A percentile compares a stretch with the other conserved stretches of the same genome.
Evolutionary conservation across 192 early-diverging fungal genomes (phyloP).

Genomic region (Coemansia sp.): DNA sequence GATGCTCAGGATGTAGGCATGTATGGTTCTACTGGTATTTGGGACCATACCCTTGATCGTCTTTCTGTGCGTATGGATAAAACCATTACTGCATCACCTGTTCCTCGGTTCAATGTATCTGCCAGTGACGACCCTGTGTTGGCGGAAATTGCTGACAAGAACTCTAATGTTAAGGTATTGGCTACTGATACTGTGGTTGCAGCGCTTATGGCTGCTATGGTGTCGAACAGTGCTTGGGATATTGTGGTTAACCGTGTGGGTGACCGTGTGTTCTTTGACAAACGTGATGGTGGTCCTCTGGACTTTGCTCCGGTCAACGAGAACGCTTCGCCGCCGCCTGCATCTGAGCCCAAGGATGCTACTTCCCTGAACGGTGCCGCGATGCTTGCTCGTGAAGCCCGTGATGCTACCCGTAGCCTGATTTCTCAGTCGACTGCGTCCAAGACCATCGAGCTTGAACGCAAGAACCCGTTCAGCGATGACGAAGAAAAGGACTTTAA

Average conservation of each 20-base stretch:
- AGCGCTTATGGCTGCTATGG: slow-evolving; percentile 88
- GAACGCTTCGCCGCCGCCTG: slow-evolving; percentile 88
- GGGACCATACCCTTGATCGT: slow-evolving; percentile 85
- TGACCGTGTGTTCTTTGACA: slow-evolving; percentile 87
- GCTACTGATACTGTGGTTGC: slow-evolving; percentile 90
- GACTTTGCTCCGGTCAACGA: slow-evolving; percentile 95
- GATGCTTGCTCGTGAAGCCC: slow-evolving; percentile 84
- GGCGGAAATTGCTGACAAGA: slow-evolving; percentile 49
- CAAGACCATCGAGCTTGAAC: slow-evolving; percentile 57
- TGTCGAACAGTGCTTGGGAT: slow-evolving; percentile 95
- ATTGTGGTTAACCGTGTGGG: slow-evolving; percentile 83
- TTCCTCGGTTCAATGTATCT: slow-evolving; percentile 72
- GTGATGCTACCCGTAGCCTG: slow-evolving; percentile 82
- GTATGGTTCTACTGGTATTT: slow-evolving; percentile 72
- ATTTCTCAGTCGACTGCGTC: slow-evolving; percentile 70
- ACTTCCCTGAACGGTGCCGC: slow-evolving; percentile 76
- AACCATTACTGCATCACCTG: slow-evolving; percentile 65
- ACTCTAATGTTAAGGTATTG: slow-evolving; percentile 67
- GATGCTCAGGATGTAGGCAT: slow-evolving; percentile 81
- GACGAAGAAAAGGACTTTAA: slow-evolving; percentile 53
- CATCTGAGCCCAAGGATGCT: slow-evolving; percentile 76
- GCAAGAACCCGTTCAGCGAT: slow-evolving; percentile 75
- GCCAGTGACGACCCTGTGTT: slow-evolving; percentile 89
- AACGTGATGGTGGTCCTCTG: slow-evolving; percentile 75
- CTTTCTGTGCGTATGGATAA: slow-evolving; percentile 78